These are phyloP conservation scores for Aspergillus sergii DNA, from an alignment of 2,329 filamentous ascomycete species.

Conservation along the genomic window DNA sequence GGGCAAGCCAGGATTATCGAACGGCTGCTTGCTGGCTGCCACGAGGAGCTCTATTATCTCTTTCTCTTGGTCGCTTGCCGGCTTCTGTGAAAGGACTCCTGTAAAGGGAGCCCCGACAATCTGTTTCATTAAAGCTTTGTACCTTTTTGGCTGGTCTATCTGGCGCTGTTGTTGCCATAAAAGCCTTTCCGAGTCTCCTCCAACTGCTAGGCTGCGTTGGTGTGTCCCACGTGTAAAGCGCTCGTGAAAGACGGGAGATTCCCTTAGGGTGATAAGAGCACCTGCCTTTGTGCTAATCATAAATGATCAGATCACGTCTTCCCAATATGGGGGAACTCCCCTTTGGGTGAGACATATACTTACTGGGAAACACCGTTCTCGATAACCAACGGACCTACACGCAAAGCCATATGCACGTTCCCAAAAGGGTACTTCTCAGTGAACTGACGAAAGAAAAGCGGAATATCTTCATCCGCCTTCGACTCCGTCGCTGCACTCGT, in stretches of 20 bases:
- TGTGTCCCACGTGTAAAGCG: slow-evolving; percentile 2
- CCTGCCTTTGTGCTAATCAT: slow-evolving; percentile 19
- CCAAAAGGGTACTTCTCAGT: slow-evolving; percentile 40
- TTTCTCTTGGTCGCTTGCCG: slow-evolving; percentile 22
- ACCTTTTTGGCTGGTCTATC: slow-evolving; percentile 29
- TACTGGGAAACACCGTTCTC: slow-evolving; percentile 45
- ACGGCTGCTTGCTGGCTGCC: background rate
- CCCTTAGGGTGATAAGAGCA: slow-evolving; percentile 17
- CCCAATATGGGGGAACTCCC: background rate
- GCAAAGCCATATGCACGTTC: slow-evolving; percentile 46
- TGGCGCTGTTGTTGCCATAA: slow-evolving; percentile 18
- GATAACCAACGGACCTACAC: slow-evolving; percentile 44
- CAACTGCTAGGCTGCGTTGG: slow-evolving; percentile 3
- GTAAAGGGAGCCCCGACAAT: slow-evolving; percentile 43
- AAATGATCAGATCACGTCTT: background rate
- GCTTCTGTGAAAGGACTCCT: slow-evolving; percentile 25
- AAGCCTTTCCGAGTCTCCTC: slow-evolving; percentile 1
- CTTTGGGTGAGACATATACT: slow-evolving; percentile 18
- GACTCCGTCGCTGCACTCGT: slow-evolving; percentile 23
- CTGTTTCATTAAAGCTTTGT: slow-evolving; percentile 46
- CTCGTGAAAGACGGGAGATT: slow-evolving; percentile 12
- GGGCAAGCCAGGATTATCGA: slow-evolving; percentile 6
- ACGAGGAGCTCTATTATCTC: slow-evolving; percentile 26
- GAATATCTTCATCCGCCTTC: slow-evolving; percentile 29
- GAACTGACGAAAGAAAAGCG: slow-evolving; percentile 32